phyloP scores from a whole-genome alignment of 352 stramenopile species.

The Pythium aquatile region DNA sequence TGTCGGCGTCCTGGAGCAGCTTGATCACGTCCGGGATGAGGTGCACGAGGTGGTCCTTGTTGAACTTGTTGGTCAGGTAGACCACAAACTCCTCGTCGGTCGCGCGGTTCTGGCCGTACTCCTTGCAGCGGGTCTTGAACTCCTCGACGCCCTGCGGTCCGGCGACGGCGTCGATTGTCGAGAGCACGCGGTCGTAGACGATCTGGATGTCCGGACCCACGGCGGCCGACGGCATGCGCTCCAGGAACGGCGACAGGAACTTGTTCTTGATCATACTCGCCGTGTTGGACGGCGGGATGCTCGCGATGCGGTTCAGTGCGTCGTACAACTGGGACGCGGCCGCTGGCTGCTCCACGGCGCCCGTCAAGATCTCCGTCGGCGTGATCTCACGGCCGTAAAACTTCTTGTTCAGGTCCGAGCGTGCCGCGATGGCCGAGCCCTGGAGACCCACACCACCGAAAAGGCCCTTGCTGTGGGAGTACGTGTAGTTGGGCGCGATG shows the following conservation, averaged over 20 bases:
- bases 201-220: conserved; percentile 78
- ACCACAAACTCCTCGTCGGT: conserved; percentile 65
- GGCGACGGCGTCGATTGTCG: conserved; percentile 62
- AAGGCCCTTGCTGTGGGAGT: conserved; percentile 85
- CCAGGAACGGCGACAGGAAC: conserved; percentile 62
- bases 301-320: conserved; percentile 68
- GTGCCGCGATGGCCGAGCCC: conserved; percentile 75
- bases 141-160: conserved; percentile 63
- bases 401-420: conserved; percentile 82
- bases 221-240: conserved; percentile 69
- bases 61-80: conserved; percentile 74
- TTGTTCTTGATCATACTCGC: conserved; percentile 53
- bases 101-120: conserved; percentile 82
- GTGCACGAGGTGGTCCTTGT: conserved; percentile 64
- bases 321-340: conserved; percentile 84
- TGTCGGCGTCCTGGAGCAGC: conserved; percentile 77
- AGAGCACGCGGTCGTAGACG: conserved; percentile 82
- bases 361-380: conserved; percentile 81
- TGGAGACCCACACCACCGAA: conserved; percentile 83
- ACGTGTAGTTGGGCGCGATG: conserved; percentile 85
- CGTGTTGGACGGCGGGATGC: conserved; percentile 64
- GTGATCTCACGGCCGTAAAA: conserved; percentile 88
- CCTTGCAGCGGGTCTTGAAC: conserved; percentile 86
- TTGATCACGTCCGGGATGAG: conserved; percentile 82
- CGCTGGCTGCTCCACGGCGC: conserved; percentile 75